Base-by-base conservation (phyloP, 2,329 filamentous ascomycete species). In the Hymenoscyphus albidus region DNA sequence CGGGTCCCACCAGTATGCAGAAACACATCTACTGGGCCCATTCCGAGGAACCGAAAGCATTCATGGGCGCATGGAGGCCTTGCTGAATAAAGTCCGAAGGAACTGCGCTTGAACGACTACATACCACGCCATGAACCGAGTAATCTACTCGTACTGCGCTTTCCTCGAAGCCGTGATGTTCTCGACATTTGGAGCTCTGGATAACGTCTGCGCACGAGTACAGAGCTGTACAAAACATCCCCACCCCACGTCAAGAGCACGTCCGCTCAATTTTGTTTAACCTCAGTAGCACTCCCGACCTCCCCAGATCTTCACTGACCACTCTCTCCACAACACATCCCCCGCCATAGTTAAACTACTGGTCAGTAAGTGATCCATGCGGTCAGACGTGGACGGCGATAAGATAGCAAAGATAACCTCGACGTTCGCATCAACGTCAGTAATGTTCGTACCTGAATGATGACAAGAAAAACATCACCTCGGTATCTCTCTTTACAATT, bases 11-110 rank as follows among this genome's bases (percentile, higher is more conserved):
- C 59, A 40, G 62, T 57, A 62, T 68, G 66, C 69, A 69, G 55
- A 55, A 68, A 58, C 54, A 63, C 35, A 63, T 63, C 57, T 59
- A 51, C 62, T 63, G 66, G 63, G 59, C 57, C 58, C 60, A 42
- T 68, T 68, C 65, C 67, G 64, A 62, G 63, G 40, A 65, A 65
- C 67, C 68, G 67, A 68, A 65, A 48, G 48, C 38, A 57, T 48
- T 65, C 60, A 65, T 62, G 60, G 42, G 59, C 32, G 22, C 59
- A 44, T 44, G 32, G 40, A 40, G 38, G 40, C 42, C 40, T 18
- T 18, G 18, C 16, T 12, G 18, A 10, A 12, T 42, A 10, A 42
- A 48, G 27, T 31, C 14, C 38, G 22, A 39, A 27, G 22, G 58
- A 48, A 27, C 27, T 44, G 58, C 22, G 48, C 16, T 44, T 16